These are phyloP conservation scores for Skeletonema tropicum DNA, from an alignment of 108 stramenopile species.

Conservation along the genomic window DNA sequence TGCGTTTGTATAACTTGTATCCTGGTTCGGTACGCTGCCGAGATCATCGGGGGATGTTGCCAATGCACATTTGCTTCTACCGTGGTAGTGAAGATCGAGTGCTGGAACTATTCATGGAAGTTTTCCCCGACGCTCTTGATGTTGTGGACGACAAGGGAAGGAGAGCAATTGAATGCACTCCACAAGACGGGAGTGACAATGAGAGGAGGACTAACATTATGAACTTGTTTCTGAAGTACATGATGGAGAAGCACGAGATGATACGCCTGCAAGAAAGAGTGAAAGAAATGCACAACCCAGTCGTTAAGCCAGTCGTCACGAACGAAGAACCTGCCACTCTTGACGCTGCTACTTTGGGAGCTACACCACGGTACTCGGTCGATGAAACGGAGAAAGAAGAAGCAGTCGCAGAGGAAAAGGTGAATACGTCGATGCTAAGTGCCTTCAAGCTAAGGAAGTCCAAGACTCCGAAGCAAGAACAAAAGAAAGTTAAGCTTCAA, in stretches of 20 bases:
- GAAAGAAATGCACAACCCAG: not conserved
- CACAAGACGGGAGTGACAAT: conserved; percentile 45
- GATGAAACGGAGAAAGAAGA: not conserved
- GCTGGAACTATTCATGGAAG: conserved; percentile 63
- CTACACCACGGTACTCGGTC: not conserved
- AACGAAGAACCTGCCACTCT: not conserved
- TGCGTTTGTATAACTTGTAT: conserved; percentile 55
- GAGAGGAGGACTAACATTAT: conserved; percentile 52
- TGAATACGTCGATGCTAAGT: not conserved
- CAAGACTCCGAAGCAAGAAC: not conserved
- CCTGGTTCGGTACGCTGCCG: conserved; percentile 61
- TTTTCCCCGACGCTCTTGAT: conserved; percentile 65
- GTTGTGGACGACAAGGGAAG: conserved; percentile 62
- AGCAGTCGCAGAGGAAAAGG: not conserved
- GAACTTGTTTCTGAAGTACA: conserved; percentile 28
- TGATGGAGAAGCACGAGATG: conserved; percentile 12
- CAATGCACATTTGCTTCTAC: conserved; percentile 64
- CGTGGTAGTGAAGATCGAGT: conserved; percentile 54
- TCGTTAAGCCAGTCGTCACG: not conserved
- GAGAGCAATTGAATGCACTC: conserved; percentile 43
- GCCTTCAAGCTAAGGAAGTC: not conserved
- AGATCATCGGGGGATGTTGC: conserved; percentile 66
- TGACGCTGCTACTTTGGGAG: not conserved
- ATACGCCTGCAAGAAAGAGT: not conserved
- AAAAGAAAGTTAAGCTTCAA: not conserved